phyloP scores from a whole-genome alignment of 1,284 basidiomycete genomes.

The Macrocybe sp. region DNA sequence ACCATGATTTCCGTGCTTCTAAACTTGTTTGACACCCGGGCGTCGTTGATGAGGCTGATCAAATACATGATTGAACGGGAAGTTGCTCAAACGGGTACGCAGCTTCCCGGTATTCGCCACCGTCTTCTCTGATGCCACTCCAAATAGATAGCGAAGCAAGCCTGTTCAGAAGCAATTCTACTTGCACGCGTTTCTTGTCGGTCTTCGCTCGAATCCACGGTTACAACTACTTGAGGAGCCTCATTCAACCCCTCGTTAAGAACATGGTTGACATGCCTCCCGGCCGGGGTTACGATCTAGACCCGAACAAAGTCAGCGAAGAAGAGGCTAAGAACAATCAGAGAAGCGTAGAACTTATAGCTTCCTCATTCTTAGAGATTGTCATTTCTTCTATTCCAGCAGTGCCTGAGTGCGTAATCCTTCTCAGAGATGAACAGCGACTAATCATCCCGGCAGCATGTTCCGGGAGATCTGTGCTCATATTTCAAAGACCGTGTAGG shows the following conservation, averaged over 20 bases:
- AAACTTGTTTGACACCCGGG: conserved; percentile 79
- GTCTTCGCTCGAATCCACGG: conserved; percentile 84
- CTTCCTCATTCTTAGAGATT: conserved; percentile 72
- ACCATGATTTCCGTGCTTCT: conserved; percentile 84
- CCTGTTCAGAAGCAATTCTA: conserved; percentile 84
- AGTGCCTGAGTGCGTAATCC: conserved; percentile 65
- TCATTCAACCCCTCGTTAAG: conserved; percentile 74
- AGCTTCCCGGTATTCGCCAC: not conserved
- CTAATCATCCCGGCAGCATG: conserved; percentile 46
- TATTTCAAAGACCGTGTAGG: conserved; percentile 79
- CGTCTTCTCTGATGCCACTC: conserved; percentile 7
- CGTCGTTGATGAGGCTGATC: conserved; percentile 69
- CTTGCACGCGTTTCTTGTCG: conserved; percentile 80
- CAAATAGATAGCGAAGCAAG: conserved; percentile 69
- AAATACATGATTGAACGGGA: conserved; percentile 85
- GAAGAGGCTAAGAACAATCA: conserved; percentile 69
- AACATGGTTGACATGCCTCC: conserved; percentile 69
- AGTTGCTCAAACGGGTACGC: conserved; percentile 67
- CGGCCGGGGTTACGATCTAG: conserved; percentile 76
- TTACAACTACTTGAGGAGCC: conserved; percentile 79
- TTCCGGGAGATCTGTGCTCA: conserved; percentile 86
- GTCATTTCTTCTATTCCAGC: conserved; percentile 68
- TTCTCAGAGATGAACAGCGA: conserved; percentile 5
- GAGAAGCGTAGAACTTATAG: conserved; percentile 69
- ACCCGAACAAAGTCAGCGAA: conserved; percentile 58